Evolutionary conservation across 805 yeast genomes (phyloP).

Genomic region (Yarrowia hollandica): DNA sequence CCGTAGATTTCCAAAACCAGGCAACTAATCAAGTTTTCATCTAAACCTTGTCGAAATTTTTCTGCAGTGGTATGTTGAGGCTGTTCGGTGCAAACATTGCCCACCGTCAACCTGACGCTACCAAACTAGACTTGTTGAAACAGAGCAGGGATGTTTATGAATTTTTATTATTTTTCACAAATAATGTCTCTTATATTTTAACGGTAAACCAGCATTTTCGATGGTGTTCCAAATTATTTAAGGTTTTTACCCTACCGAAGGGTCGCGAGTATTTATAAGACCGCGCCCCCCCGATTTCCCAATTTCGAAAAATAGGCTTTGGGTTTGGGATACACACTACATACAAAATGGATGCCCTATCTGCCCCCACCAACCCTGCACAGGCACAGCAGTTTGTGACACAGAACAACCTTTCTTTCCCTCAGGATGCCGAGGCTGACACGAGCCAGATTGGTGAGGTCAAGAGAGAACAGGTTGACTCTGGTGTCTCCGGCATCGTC

Average conservation of each 20-base stretch:
- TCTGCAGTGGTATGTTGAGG: conserved; percentile 7
- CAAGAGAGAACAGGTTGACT: conserved; percentile 45
- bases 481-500: conserved; percentile 87
- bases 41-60: neutral
- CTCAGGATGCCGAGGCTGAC: conserved; percentile 29
- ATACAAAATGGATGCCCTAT: conserved; percentile 63
- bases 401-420: conserved; percentile 19
- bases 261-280: conserved; percentile 24
- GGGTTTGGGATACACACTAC: conserved; percentile 29
- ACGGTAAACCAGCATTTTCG: neutral
- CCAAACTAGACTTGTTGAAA: neutral
- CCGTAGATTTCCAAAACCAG: conserved; percentile 4
- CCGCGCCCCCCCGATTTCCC: conserved; percentile 13
- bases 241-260: conserved; percentile 27
- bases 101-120: too few relatives aligned
- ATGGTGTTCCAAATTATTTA: conserved; percentile 2
- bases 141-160: neutral
- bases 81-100: neutral
- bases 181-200: neutral
- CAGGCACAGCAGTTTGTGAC: conserved; percentile 73
- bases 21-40: conserved; percentile 3
- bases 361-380: conserved; percentile 75
- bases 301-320: conserved; percentile 23
- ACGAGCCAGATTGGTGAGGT: conserved; percentile 31
- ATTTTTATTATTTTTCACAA: too few relatives aligned